Base-by-base conservation (phyloP, 345 rosid species). In the Eucalyptus coolabah region DNA sequence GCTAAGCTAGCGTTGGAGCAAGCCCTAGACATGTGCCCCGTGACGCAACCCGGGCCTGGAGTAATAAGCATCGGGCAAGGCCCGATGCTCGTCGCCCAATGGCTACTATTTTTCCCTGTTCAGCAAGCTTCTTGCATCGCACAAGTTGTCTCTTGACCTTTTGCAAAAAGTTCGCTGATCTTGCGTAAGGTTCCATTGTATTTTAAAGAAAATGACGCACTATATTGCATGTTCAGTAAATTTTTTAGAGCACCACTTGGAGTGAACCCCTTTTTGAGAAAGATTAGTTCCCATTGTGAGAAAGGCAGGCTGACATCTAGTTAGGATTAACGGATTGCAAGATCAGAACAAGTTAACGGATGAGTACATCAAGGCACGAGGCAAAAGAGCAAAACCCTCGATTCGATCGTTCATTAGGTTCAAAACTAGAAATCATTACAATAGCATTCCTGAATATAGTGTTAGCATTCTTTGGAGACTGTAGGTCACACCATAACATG, bases 41-140 rank as follows among this genome's bases (percentile, higher is more conserved):
- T 10, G 12, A 24, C 13, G 6, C 30, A 56, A 56, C 3, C 0
- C 1, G 6, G 13, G 6, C 30, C 1, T 56, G 6, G 28, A 56
- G 30, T 56, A 54, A 54, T 54, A 9, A 23, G 60, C 26, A 23
- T 23, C 12, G 12, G 12, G 10, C 56, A 19, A 18, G 23, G 28
- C 26, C 60, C 60, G 0, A 23, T 23, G 60, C 60, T 54, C 0
- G 1, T 23, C 12, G 3, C 60, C 60, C 12, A 4, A 56, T 2
- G 60, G 60, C 60, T 56, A 23, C 10, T 56, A 23, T 56, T 56
- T 56, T 8, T 11, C 28, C 28, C 1, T 21, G 6, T 23, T 23
- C 12, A 23, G 12, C 26, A 23, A 56, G 60, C 60, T 56, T 23
- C 60, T 23, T 21, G 28, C 60, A 56, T 56, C 3, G 1, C 12